These are phyloP conservation scores for Torulaspora franciscae DNA, from an alignment of 805 yeast genomes.

Conservation along the genomic window DNA sequence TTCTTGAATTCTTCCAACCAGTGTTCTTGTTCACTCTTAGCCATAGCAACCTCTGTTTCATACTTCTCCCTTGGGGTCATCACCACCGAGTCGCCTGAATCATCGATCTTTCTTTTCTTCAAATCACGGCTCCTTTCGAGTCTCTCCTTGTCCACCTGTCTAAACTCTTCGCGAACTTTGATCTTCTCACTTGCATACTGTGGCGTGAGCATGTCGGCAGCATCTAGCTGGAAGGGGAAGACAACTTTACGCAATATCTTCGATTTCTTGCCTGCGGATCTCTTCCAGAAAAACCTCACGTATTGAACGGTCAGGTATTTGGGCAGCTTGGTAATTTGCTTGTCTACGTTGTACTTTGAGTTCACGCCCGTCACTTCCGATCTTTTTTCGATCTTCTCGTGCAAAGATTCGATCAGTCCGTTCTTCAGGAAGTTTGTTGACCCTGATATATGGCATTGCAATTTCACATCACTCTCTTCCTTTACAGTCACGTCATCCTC, in stretches of 20 bases:
- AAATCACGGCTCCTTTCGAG: slow-evolving; percentile 68
- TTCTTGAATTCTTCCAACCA: slow-evolving; percentile 45
- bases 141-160: slow-evolving; percentile 69
- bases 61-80: slow-evolving; percentile 51
- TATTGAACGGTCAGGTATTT: slow-evolving; percentile 84
- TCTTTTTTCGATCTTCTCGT: slow-evolving; percentile 72
- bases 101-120: slow-evolving; percentile 47
- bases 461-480: slow-evolving; percentile 57
- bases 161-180: slow-evolving; percentile 68
- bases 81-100: slow-evolving; percentile 18
- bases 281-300: slow-evolving; percentile 94
- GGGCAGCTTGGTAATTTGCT: slow-evolving; percentile 71
- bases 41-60: slow-evolving; percentile 45
- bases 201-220: slow-evolving; percentile 80
- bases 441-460: slow-evolving; percentile 84
- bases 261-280: slow-evolving; percentile 84
- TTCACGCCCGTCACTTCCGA: slow-evolving; percentile 65
- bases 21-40: slow-evolving; percentile 47
- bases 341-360: slow-evolving; percentile 60
- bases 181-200: slow-evolving; percentile 62
- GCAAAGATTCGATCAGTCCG: slow-evolving; percentile 70
- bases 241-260: slow-evolving; percentile 91
- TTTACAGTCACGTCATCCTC: slow-evolving; percentile 47
- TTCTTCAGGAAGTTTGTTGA: slow-evolving; percentile 83
- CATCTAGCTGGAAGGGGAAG: slow-evolving; percentile 89